phyloP scores from a whole-genome alignment of 2,329 filamentous ascomycete genomes.

The Hortaea sp. region DNA sequence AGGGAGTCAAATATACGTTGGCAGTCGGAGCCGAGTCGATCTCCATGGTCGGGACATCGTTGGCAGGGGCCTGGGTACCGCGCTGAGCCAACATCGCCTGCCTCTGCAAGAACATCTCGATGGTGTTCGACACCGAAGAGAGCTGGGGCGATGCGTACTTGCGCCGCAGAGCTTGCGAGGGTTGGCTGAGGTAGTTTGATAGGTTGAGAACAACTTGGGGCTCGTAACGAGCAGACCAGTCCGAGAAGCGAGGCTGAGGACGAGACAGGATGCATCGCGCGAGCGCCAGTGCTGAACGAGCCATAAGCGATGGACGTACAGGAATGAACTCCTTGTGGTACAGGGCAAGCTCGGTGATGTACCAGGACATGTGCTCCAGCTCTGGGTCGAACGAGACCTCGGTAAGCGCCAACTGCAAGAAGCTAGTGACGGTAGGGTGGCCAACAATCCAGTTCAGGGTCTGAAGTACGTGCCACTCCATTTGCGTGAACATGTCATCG shows the following conservation, averaged over 20 bases:
- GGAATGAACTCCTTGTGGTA: constrained; percentile 98
- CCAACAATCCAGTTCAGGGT: constrained; percentile 94
- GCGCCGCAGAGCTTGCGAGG: constrained; percentile 55
- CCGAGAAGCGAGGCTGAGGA: constrained; percentile 59
- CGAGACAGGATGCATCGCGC: constrained; percentile 77
- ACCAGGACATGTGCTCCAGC: constrained; percentile 87
- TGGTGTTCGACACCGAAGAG: constrained; percentile 52
- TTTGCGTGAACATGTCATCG: constrained; percentile 98
- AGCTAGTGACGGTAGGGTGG: constrained; percentile 91
- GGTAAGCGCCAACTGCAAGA: constrained; percentile 75
- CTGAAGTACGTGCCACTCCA: constrained; percentile 99
- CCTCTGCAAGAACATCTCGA: constrained; percentile 57
- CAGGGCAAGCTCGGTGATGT: constrained; percentile 87
- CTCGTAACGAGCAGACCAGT: constrained; percentile 65
- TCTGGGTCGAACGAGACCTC: constrained; percentile 68
- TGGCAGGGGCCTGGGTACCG: constrained; percentile 18
- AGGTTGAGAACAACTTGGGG: constrained; percentile 55
- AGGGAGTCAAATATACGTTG: constrained; percentile 50
- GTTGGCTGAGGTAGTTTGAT: constrained; percentile 56
- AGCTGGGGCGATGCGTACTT: constrained; percentile 60
- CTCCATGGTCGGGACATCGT: constrained; percentile 15
- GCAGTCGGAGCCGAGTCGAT: constrained; percentile 13
- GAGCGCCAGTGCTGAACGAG: constrained; percentile 74
- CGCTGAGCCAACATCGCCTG: constrained; percentile 35
- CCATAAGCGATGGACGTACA: constrained; percentile 81